A percentile compares a stretch with the other conserved stretches of the same genome.
Evolutionary conservation across 345 rosid genomes (phyloP).

Genomic region (Salix koriyanagi): DNA sequence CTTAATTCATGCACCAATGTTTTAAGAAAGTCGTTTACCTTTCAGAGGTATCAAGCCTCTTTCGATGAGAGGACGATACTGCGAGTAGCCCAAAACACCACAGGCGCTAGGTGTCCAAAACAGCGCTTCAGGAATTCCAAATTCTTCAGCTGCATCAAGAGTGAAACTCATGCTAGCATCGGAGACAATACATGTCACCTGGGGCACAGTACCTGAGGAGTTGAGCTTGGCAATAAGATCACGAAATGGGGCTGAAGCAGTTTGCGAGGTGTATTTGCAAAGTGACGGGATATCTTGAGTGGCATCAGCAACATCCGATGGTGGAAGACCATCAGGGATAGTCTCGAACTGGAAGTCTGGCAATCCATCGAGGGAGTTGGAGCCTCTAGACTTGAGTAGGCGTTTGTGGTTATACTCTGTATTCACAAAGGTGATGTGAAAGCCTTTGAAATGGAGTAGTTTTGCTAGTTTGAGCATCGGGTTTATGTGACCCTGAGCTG

Average conservation of each 20-base stretch:
- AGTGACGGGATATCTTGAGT: constrained; percentile 28
- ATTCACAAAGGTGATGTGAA: constrained; percentile 53
- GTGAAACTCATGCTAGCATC: constrained; percentile 37
- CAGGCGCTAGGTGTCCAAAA: constrained; percentile 28
- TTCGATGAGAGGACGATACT: constrained; percentile 3
- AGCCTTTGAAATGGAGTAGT: constrained; percentile 41
- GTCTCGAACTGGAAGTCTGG: constrained; percentile 29
- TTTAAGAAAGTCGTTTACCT: constrained; percentile 15
- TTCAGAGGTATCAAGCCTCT: constrained; percentile 27
- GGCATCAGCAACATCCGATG: constrained; percentile 10
- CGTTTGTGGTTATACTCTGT: constrained; percentile 39
- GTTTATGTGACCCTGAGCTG: constrained; percentile 53
- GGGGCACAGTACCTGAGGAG: constrained; percentile 4
- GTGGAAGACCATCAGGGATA: constrained; percentile 35
- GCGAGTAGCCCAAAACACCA: constrained; percentile 22
- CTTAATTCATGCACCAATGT: no score
- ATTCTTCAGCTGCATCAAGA: constrained; percentile 23
- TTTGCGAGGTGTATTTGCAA: constrained; percentile 6
- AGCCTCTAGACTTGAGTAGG: constrained; percentile 23
- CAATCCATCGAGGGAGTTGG: constrained; percentile 8
- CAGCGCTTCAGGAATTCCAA: constrained; percentile 22
- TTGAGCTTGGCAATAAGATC: constrained; percentile 21
- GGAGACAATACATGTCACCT: constrained; percentile 29
- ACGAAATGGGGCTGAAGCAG: constrained; percentile 10
- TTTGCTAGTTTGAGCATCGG: constrained; percentile 51